Percentiles rank a stretch among this genome's conserved stretches.
Evolutionary conservation across 2,329 filamentous ascomycete species (phyloP).

Genomic region (Fusarium pininemorale): DNA sequence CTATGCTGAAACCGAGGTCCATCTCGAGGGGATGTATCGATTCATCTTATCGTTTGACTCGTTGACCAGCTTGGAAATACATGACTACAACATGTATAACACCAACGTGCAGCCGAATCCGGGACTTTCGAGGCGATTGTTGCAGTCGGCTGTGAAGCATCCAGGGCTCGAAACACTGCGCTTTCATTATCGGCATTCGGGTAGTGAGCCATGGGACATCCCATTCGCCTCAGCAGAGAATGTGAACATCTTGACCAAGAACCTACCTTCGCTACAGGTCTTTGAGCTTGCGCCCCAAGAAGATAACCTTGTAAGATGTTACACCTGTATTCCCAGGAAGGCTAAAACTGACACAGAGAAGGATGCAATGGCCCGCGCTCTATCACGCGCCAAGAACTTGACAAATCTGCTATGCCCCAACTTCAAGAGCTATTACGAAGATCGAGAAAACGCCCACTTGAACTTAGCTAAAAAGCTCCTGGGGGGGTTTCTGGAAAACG

Average conservation of each 20-base stretch:
- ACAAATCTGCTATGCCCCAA: background rate
- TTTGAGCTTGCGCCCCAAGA: background rate
- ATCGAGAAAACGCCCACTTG: accelerated
- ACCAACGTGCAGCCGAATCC: accelerated
- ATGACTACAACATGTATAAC: background rate
- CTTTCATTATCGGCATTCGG: background rate
- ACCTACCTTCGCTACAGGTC: background rate
- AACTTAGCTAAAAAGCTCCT: accelerated
- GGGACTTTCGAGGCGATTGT: background rate
- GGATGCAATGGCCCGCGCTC: background rate
- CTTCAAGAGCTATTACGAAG: background rate
- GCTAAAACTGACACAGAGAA: background rate
- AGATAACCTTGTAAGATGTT: background rate
- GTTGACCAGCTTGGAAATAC: background rate
- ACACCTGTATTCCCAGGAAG: accelerated
- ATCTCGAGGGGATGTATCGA: background rate
- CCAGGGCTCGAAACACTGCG: background rate
- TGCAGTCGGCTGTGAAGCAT: background rate
- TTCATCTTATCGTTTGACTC: constrained; percentile 6
- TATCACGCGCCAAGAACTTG: background rate
- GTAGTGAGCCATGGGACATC: accelerated
- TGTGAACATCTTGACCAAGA: background rate
- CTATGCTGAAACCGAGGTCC: background rate
- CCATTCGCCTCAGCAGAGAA: background rate
- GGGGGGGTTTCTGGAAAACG: background rate